Evolutionary conservation across 805 yeast genomes (phyloP).

Genomic region (Yarrowia sp.): DNA sequence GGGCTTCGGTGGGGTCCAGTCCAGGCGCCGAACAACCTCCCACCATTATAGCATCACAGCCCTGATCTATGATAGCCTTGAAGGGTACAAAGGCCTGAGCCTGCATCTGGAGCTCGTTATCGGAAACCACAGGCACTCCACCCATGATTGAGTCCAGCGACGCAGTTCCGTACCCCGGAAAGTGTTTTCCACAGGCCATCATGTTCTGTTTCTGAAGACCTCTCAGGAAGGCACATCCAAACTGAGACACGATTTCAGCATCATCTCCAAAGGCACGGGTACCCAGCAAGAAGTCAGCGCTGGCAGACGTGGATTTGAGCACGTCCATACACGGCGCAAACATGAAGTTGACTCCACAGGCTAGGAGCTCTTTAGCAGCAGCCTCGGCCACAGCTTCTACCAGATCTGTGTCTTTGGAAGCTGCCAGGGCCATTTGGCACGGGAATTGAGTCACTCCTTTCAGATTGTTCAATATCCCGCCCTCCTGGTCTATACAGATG

Average conservation of each 20-base stretch:
- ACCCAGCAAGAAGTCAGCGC: conserved; percentile 58
- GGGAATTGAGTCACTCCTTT: conserved; percentile 30
- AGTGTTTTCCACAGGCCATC: conserved; percentile 65
- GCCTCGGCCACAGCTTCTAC: conserved; percentile 20
- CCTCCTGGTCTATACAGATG: conserved; percentile 20
- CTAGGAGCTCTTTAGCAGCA: conserved; percentile 43
- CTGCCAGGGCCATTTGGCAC: conserved; percentile 25
- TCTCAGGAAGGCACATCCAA: conserved; percentile 59
- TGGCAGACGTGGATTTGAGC: conserved; percentile 55
- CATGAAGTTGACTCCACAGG: conserved; percentile 63
- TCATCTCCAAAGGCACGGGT: conserved; percentile 25
- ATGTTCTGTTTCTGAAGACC: conserved; percentile 64
- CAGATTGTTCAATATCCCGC: conserved; percentile 22
- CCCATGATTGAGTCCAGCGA: conserved; percentile 64
- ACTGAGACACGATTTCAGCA: conserved; percentile 13
- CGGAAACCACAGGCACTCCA: conserved; percentile 59
- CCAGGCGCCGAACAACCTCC: conserved; percentile 72
- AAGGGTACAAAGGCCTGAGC: conserved; percentile 24
- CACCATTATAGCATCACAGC: conserved; percentile 50
- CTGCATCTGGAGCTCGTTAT: conserved; percentile 23
- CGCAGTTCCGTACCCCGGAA: conserved; percentile 71
- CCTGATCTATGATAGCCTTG: conserved; percentile 12
- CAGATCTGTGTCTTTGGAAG: conserved; percentile 8
- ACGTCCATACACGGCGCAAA: conserved; percentile 71
- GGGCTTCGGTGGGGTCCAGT: conserved; percentile 64